phyloP scores from a whole-genome alignment of 768 basidiomycete genomes.

The Ephemerocybe angulata region DNA sequence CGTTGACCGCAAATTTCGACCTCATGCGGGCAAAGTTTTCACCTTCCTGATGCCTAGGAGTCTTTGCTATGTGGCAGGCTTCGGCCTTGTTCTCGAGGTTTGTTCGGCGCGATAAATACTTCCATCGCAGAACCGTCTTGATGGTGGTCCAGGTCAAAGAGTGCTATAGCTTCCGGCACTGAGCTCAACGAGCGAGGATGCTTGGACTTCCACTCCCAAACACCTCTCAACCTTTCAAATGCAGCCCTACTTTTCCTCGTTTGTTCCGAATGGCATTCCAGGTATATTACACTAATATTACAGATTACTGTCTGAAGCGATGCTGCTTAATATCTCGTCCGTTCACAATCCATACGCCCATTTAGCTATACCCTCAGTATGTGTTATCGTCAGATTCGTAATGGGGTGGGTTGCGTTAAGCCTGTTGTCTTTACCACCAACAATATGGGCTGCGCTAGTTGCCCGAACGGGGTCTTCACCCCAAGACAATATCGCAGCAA shows the following conservation, averaged over 20 bases:
- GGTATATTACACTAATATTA: background rate
- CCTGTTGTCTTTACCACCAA: conserved; percentile 25
- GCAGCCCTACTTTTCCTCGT: background rate
- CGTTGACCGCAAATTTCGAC: too few species aligned
- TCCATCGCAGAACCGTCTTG: too few species aligned
- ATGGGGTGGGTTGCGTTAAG: conserved; percentile 35
- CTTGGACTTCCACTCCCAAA: too few species aligned
- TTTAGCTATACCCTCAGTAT: conserved; percentile 28
- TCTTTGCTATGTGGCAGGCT: too few species aligned
- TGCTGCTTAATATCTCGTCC: background rate
- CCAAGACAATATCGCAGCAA: conserved; percentile 28
- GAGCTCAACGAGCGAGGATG: too few species aligned
- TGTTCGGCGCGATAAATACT: too few species aligned
- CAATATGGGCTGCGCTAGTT: conserved; percentile 18
- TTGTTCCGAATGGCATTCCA: background rate
- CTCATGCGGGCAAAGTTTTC: too few species aligned
- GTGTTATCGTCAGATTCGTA: conserved; percentile 34
- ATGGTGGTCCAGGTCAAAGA: too few species aligned
- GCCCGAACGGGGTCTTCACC: conserved; percentile 16
- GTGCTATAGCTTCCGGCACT: too few species aligned
- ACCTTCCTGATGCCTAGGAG: too few species aligned
- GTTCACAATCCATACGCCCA: conserved; percentile 22
- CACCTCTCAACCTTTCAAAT: background rate
- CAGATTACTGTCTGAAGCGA: background rate
- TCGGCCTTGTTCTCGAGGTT: too few species aligned